Evolutionary conservation across 164 flowering plant species (phyloP).

Genomic region (Umbilicus rupestris): DNA sequence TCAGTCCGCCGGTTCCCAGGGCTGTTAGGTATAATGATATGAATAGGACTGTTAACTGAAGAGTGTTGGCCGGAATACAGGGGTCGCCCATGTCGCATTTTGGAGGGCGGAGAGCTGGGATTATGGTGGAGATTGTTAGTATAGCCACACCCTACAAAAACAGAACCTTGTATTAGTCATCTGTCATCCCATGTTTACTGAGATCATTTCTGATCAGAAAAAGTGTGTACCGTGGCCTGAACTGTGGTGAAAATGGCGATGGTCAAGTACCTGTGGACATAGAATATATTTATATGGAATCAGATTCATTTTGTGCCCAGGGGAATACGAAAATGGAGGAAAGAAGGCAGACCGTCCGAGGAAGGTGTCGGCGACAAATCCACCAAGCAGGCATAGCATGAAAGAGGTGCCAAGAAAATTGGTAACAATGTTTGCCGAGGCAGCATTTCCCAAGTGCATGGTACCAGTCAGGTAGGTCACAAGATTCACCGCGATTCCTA

Average conservation of each 20-base stretch:
- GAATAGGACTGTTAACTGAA: slow-evolving; percentile 52
- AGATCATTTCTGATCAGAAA: neutral
- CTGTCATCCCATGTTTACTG: too few relatives aligned
- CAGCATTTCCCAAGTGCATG: slow-evolving; percentile 84
- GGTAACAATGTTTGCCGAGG: slow-evolving; percentile 75
- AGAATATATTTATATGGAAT: neutral
- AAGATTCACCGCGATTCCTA: slow-evolving; percentile 83
- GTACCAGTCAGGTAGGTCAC: slow-evolving; percentile 78
- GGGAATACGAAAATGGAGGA: neutral
- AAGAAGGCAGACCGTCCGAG: slow-evolving; percentile 47
- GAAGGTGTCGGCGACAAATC: slow-evolving; percentile 84
- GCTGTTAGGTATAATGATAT: slow-evolving; percentile 76
- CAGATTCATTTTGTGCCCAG: neutral
- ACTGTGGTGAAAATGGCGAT: slow-evolving; percentile 72
- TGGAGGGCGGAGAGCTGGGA: slow-evolving; percentile 72
- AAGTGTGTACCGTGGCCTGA: slow-evolving; percentile 57
- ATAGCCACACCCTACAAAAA: slow-evolving; percentile 64
- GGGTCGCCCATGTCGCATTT: slow-evolving; percentile 27
- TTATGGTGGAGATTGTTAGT: slow-evolving; percentile 62
- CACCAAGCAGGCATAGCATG: slow-evolving; percentile 85
- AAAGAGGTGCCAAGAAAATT: slow-evolving; percentile 89
- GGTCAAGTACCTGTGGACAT: slow-evolving; percentile 59
- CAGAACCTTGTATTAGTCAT: too few relatives aligned
- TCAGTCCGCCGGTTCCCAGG: slow-evolving; percentile 92
- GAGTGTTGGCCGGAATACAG: slow-evolving; percentile 48